Evolutionary conservation across 2,329 filamentous ascomycete species (phyloP).

Genomic region (Lanzia echinophila): DNA sequence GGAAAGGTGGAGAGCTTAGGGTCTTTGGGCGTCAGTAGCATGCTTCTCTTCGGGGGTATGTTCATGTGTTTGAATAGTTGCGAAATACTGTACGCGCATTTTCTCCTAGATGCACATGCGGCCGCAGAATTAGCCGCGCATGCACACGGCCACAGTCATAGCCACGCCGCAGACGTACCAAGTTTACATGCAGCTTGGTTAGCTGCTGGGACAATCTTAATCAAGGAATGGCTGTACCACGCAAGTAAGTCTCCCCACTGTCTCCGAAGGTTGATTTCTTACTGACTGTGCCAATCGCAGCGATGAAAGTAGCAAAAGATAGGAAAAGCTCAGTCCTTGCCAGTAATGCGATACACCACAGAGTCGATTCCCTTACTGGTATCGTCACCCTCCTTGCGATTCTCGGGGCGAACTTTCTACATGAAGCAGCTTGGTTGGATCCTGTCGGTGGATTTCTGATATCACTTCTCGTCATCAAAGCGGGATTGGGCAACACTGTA

Average conservation of each 20-base stretch:
- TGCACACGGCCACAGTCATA: slow-evolving; percentile 59
- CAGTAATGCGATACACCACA: slow-evolving; percentile 93
- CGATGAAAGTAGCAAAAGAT: slow-evolving; percentile 91
- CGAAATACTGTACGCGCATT: slow-evolving; percentile 63
- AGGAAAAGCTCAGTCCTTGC: slow-evolving; percentile 93
- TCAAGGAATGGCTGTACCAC: slow-evolving; percentile 97
- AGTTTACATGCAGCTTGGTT: slow-evolving; percentile 95
- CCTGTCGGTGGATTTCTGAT: slow-evolving; percentile 90
- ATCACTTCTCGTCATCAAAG: slow-evolving; percentile 86
- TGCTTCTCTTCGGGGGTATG: slow-evolving; percentile 80
- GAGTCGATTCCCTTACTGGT: slow-evolving; percentile 90
- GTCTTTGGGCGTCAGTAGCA: slow-evolving; percentile 84
- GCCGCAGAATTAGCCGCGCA: slow-evolving; percentile 48
- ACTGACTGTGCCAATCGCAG: slow-evolving; percentile 39
- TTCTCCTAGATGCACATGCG: slow-evolving; percentile 57
- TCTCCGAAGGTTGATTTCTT: neutral
- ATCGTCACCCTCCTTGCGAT: slow-evolving; percentile 89
- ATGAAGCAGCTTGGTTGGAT: slow-evolving; percentile 85
- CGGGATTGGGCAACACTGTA: slow-evolving; percentile 79
- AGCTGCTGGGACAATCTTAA: slow-evolving; percentile 76
- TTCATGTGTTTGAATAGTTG: slow-evolving; percentile 84
- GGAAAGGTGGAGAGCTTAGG: slow-evolving; percentile 97
- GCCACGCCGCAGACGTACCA: slow-evolving; percentile 58
- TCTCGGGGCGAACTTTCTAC: slow-evolving; percentile 77
- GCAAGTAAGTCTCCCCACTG: slow-evolving; percentile 60